These are phyloP conservation scores for Xylaria sp. DNA, from an alignment of 2,329 filamentous ascomycete species.

Conservation along the genomic window DNA sequence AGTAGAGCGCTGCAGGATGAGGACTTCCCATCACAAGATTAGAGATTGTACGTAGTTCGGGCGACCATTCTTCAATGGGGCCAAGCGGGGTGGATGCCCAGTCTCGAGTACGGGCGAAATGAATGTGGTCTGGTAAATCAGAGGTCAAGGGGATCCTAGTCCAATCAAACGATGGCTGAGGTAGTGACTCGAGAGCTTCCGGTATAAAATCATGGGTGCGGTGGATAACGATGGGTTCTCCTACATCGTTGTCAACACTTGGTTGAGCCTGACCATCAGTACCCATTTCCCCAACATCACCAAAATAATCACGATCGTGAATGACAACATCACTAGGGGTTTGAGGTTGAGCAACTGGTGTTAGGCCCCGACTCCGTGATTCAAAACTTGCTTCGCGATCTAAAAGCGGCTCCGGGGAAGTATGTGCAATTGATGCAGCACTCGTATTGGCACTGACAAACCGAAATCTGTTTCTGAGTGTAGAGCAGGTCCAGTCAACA, in stretches of 20 bases:
- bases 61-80: constrained; percentile 78
- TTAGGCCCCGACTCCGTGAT: constrained; percentile 52
- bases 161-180: constrained; percentile 79
- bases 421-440: constrained; percentile 53
- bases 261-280: constrained; percentile 38
- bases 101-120: constrained; percentile 76
- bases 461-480: constrained; percentile 74
- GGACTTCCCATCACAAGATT: constrained; percentile 85
- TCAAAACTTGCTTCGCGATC: constrained; percentile 53
- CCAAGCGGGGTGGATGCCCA: constrained; percentile 80
- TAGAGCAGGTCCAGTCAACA: constrained; percentile 76
- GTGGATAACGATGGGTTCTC: constrained; percentile 40
- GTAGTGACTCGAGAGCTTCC: constrained; percentile 38
- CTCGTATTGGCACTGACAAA: constrained; percentile 70
- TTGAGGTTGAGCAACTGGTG: constrained; percentile 50
- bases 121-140: constrained; percentile 75
- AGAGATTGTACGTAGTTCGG: constrained; percentile 79
- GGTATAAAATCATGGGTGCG: constrained; percentile 41
- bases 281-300: constrained; percentile 41
- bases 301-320: constrained; percentile 50
- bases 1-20: constrained; percentile 81
- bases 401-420: constrained; percentile 54
- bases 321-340: constrained; percentile 51
- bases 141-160: constrained; percentile 74
- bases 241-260: constrained; percentile 41